Percentiles rank a stretch among this genome's conserved stretches.
Conservation (phyloP, 345 rosid species). For the Isatis tinctoria region DNA sequence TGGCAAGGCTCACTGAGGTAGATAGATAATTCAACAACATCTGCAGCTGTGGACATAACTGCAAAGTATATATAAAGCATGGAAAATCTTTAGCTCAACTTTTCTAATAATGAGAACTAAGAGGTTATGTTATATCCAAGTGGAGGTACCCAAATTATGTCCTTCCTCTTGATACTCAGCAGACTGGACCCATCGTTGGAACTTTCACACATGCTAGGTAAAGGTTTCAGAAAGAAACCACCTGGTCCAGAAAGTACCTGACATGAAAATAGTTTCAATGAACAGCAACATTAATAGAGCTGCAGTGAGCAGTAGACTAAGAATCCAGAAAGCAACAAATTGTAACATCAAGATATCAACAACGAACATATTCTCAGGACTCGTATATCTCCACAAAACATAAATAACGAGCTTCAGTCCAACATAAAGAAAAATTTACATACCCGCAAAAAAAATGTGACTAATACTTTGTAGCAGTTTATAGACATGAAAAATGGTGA, state of each 20-base stretch:
- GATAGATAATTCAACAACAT: conserved; percentile 78
- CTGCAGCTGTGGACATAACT: conserved; percentile 89
- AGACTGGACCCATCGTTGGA: conserved; percentile 58
- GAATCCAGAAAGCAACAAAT: conserved; percentile 1
- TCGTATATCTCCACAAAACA: background rate
- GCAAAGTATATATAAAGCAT: conserved; percentile 25
- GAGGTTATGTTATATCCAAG: conserved; percentile 12
- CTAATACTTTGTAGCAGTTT: background rate
- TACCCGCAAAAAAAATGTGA: background rate
- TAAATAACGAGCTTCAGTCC: background rate
- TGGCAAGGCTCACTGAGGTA: conserved; percentile 96
- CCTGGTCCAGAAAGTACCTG: conserved; percentile 86
- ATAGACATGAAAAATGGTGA: background rate
- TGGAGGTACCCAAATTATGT: conserved; percentile 70
- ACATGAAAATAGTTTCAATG: conserved; percentile 11
- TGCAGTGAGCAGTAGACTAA: background rate
- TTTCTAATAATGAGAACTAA: background rate
- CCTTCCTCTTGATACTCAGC: conserved; percentile 77
- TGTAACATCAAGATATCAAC: conserved; percentile 4
- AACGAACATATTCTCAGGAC: background rate
- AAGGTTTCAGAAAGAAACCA: conserved; percentile 90
- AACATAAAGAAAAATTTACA: conserved; percentile 1
- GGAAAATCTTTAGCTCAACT: conserved; percentile 1
- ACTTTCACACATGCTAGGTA: conserved; percentile 53
- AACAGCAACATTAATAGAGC: background rate